Evolutionary conservation across 208 protist species (phyloP), one percentile per base, ranked within the genome.

Genomic region (Acanthamoeba triangularis): DNA sequence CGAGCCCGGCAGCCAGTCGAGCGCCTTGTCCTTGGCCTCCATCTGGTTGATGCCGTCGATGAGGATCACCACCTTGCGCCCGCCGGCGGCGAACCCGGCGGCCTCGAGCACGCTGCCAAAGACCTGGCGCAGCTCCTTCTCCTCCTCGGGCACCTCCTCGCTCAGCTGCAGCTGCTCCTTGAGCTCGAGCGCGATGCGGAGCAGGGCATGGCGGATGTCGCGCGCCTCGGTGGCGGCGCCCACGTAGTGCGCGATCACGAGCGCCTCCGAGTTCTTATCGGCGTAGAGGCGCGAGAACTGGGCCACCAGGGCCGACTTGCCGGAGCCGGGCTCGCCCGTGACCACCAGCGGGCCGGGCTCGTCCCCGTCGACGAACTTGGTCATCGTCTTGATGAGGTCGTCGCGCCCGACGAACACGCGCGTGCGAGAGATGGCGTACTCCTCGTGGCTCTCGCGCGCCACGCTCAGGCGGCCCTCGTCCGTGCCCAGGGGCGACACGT

Each of bases 1-100:
- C 59, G 95, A 90, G n/a, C 20, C 30, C 44, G 96, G 97, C 33
- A 98, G 47, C 97, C 97, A 98, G 28, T 96, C 96, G 10, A 98
- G 67, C 13, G 90, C 65, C 49, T 96, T 95, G 54, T 35, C 74
- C 30, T 67, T 85, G 41, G 37, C 52, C 28, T 96, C 87, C 61
- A 96, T 76, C 78, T 95, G 91, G 52, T 96, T 96, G 41, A 96
- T 35, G 41, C 47, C 95, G 30, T 96, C 95, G n/a, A 96, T 84
- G 35, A 96, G 18, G 91, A 96, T 11, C 37, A 96, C 41, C 18
- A 96, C 59, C 37, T 85, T 56, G 14, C n/a, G 96, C 0, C 41
- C 61, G 52, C 65, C 67, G 18, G 67, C 65, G 20, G 90, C 90
- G 30, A 94, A 80, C 3, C 65, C 59, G n/a, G 90, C 90, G 8